Percentiles rank a stretch among this genome's conserved stretches.
These are phyloP conservation scores for Amaranthus palmeri DNA, from an alignment of 148 eudicot genomes.

Conservation along the genomic window DNA sequence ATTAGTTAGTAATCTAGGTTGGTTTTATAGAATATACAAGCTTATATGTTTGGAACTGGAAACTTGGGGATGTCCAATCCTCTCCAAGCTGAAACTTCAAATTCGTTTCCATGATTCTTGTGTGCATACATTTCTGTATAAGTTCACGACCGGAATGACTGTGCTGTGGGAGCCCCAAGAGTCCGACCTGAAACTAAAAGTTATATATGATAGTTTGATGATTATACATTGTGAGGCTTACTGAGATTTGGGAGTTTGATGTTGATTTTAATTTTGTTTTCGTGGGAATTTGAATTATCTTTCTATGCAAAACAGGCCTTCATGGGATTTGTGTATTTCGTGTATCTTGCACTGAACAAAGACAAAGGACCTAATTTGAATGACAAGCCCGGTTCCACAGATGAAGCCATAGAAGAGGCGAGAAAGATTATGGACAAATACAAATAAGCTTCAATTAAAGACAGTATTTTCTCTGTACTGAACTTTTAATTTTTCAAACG, in stretches of 20 bases:
- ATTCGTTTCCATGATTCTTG: background rate
- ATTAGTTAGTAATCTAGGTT: no score
- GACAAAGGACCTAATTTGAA: constrained; percentile 64
- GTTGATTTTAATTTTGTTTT: no score
- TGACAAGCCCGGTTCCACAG: constrained; percentile 38
- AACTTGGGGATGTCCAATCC: background rate
- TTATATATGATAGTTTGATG: no score
- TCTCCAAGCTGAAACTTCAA: background rate
- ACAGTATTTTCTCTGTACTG: background rate
- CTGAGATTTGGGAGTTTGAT: background rate
- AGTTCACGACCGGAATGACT: background rate
- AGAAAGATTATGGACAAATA: constrained; percentile 94
- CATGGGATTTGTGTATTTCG: constrained; percentile 81
- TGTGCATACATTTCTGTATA: background rate
- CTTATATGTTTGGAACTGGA: no score
- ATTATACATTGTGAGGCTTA: background rate
- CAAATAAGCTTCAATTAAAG: constrained; percentile 45
- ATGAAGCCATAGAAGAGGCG: constrained; percentile 86
- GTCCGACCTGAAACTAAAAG: no score
- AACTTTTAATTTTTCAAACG: background rate
- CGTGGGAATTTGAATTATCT: background rate
- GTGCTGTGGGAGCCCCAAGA: background rate
- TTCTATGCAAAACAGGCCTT: constrained; percentile 47
- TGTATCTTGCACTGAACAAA: constrained; percentile 80
- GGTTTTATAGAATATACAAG: no score